Evolutionary conservation across 192 early-diverging fungal species (phyloP).

Genomic region (Gamsiella multidivaricata): DNA sequence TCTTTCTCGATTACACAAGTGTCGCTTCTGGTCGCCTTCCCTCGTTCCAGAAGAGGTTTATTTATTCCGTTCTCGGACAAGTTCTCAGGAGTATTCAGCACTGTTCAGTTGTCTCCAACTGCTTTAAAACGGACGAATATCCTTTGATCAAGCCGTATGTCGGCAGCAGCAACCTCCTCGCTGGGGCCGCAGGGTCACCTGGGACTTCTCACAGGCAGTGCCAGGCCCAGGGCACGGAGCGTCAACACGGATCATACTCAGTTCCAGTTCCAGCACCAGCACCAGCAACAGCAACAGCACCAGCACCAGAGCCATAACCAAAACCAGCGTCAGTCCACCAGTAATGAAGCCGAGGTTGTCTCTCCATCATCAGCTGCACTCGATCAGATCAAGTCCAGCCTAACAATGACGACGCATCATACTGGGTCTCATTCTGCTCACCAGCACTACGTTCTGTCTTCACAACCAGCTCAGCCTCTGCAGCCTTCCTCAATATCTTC

Average conservation of each 20-base stretch:
- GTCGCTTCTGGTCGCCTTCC: not conserved
- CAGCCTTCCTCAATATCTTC: not conserved
- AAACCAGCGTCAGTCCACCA: not conserved
- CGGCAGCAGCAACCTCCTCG: conserved; percentile 16
- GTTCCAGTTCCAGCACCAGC: not conserved
- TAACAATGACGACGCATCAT: not conserved
- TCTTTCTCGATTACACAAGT: too few species aligned
- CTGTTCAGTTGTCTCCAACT: too few species aligned
- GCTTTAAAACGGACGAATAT: too few species aligned
- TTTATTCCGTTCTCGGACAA: too few species aligned
- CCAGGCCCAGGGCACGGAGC: conserved; percentile 29
- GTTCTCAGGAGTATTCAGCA: too few species aligned
- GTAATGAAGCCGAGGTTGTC: not conserved
- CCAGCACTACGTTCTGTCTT: not conserved
- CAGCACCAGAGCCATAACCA: not conserved
- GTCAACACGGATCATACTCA: conserved; percentile 30
- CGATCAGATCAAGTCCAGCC: conserved; percentile 32
- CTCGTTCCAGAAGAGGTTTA: too few species aligned
- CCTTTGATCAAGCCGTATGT: too few species aligned
- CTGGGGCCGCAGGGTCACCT: conserved; percentile 22
- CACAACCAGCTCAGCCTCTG: not conserved
- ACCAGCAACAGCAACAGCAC: not conserved
- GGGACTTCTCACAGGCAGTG: not conserved
- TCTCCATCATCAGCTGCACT: conserved; percentile 6
- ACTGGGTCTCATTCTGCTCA: not conserved